Conservation (phyloP, 2,329 filamentous ascomycete species). For the Pestalotiopsis sp. region DNA sequence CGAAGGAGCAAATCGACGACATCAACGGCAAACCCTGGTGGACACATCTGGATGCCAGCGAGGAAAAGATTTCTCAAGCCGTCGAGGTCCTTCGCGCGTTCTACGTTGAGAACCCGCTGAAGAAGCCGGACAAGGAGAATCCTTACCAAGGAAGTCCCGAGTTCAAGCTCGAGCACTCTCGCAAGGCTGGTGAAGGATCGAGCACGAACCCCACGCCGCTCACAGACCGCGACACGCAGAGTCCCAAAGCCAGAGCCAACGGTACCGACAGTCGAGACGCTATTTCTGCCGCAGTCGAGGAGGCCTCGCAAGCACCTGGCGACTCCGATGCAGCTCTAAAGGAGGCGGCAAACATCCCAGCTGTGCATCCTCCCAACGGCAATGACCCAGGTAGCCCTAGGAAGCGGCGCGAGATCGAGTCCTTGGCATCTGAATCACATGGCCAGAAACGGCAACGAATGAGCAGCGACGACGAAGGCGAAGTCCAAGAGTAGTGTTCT, state of each 20-base stretch:
- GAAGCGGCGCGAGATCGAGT: conserved; percentile 44
- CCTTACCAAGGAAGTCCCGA: conserved; percentile 51
- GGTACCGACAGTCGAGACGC: conserved; percentile 36
- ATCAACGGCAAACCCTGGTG: conserved; percentile 82
- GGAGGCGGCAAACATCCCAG: conserved; percentile 30
- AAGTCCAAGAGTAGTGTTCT: conserved; percentile 35
- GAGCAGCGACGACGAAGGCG: conserved; percentile 46
- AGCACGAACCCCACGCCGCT: conserved; percentile 50
- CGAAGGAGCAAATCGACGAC: conserved; percentile 74
- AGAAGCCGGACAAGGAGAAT: conserved; percentile 50
- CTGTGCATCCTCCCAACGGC: conserved; percentile 28
- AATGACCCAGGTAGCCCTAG: conserved; percentile 34
- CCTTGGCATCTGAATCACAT: conserved; percentile 33
- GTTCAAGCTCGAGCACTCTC: conserved; percentile 57
- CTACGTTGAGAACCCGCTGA: conserved; percentile 63
- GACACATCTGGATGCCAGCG: conserved; percentile 71
- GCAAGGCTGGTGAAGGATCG: conserved; percentile 49
- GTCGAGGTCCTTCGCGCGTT: conserved; percentile 75
- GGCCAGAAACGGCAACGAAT: conserved; percentile 45
- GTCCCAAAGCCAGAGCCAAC: conserved; percentile 42
- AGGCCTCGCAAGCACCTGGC: conserved; percentile 34
- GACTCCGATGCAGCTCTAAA: conserved; percentile 31
- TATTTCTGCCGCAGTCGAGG: conserved; percentile 28
- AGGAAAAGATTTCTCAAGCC: conserved; percentile 69
- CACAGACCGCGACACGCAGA: conserved; percentile 49